These are phyloP conservation scores for Ogataea minuta DNA, from an alignment of 805 yeast genomes.

Conservation along the genomic window DNA sequence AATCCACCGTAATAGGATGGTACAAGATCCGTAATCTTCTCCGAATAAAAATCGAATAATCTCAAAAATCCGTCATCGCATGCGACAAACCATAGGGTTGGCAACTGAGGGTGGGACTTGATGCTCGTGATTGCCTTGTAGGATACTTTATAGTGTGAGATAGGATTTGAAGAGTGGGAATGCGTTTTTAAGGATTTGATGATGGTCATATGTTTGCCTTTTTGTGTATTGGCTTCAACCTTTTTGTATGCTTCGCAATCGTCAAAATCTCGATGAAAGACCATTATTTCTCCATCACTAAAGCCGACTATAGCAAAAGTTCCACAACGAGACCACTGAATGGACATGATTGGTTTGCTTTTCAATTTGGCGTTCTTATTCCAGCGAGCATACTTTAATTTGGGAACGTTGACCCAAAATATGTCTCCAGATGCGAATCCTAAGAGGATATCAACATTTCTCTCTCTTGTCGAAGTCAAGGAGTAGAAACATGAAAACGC, in stretches of 20 bases:
- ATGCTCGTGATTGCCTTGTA: constrained; percentile 55
- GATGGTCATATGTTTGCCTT: constrained; percentile 35
- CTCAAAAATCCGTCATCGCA: constrained; percentile 65
- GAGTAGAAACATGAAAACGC: constrained; percentile 35
- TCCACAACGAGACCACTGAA: constrained; percentile 48
- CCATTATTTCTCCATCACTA: constrained; percentile 58
- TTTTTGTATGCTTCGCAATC: constrained; percentile 37
- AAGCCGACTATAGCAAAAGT: constrained; percentile 55
- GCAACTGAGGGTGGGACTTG: constrained; percentile 40
- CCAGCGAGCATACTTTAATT: constrained; percentile 47
- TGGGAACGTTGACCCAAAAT: constrained; percentile 54
- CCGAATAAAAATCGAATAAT: constrained; percentile 49
- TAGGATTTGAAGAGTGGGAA: constrained; percentile 34
- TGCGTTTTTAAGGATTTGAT: constrained; percentile 15
- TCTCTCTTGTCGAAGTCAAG: constrained; percentile 26
- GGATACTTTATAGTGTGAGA: constrained; percentile 64
- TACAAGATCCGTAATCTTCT: constrained; percentile 48
- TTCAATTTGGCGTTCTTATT: constrained; percentile 48
- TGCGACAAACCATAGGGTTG: constrained; percentile 47
- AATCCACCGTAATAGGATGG: constrained; percentile 70
- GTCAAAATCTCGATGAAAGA: constrained; percentile 51
- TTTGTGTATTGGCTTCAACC: constrained; percentile 23
- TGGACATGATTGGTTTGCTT: constrained; percentile 42
- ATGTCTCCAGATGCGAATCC: constrained; percentile 72
- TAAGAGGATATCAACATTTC: constrained; percentile 48